Conservation (phyloP, 2,329 filamentous ascomycete species). For the Clonostachys rosea region DNA sequence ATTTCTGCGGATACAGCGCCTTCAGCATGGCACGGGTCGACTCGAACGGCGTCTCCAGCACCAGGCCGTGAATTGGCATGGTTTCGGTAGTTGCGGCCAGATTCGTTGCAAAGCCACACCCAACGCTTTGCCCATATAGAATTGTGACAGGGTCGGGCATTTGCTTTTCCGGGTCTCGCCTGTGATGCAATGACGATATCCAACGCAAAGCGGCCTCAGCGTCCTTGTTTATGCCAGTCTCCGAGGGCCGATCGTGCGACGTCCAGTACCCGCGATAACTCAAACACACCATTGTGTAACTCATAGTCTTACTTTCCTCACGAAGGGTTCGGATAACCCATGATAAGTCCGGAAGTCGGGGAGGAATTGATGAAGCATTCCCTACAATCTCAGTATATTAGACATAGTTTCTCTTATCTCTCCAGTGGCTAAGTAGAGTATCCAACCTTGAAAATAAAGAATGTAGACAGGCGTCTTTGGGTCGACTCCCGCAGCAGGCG, state of each 20-base stretch:
- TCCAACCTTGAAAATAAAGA: slow-evolving; percentile 50
- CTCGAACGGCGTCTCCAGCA: slow-evolving; percentile 74
- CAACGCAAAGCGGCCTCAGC: slow-evolving; percentile 60
- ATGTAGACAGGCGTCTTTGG: slow-evolving; percentile 39
- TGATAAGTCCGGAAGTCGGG: slow-evolving; percentile 51
- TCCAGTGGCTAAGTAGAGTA: neutral
- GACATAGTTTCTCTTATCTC: neutral
- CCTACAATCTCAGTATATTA: slow-evolving; percentile 27
- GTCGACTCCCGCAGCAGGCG: neutral
- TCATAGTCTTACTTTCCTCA: slow-evolving; percentile 21
- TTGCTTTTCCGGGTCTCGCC: slow-evolving; percentile 7
- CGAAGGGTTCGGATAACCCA: slow-evolving; percentile 41
- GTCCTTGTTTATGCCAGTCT: slow-evolving; percentile 66
- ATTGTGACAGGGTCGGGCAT: slow-evolving; percentile 36
- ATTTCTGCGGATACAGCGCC: slow-evolving; percentile 71
- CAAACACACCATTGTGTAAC: slow-evolving; percentile 47
- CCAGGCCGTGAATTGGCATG: slow-evolving; percentile 40
- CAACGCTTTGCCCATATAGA: slow-evolving; percentile 76
- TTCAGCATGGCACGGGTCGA: slow-evolving; percentile 67
- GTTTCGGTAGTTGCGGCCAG: slow-evolving; percentile 34
- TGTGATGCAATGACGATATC: slow-evolving; percentile 41
- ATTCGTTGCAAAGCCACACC: slow-evolving; percentile 65
- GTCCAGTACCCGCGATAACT: slow-evolving; percentile 76
- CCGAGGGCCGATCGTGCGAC: slow-evolving; percentile 65
- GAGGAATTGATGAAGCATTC: slow-evolving; percentile 55